Percentiles rank a stretch among this genome's conserved stretches.
These are phyloP conservation scores for Shiraia bambusicola DNA, from an alignment of 2,329 filamentous ascomycete genomes.

Conservation along the genomic window DNA sequence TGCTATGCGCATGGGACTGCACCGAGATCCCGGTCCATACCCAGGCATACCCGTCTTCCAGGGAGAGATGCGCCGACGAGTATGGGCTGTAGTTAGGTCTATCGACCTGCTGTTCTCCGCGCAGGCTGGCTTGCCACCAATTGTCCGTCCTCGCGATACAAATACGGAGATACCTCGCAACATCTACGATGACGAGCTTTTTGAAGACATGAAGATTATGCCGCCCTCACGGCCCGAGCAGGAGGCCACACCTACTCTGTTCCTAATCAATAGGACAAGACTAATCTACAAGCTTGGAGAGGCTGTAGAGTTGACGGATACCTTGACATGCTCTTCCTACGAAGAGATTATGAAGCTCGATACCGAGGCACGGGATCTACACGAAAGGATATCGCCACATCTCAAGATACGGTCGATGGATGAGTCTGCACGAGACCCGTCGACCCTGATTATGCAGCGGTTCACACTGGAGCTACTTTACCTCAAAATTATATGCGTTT, in stretches of 20 bases:
- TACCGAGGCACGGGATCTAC: conserved; percentile 56
- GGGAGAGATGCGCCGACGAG: conserved; percentile 68
- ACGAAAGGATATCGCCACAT: conserved; percentile 73
- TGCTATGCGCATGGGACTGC: conserved; percentile 74
- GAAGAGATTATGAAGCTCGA: conserved; percentile 64
- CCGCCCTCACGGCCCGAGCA: conserved; percentile 67
- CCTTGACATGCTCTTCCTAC: conserved; percentile 61
- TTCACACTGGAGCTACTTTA: conserved; percentile 84
- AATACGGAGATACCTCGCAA: conserved; percentile 76
- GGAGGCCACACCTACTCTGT: conserved; percentile 74
- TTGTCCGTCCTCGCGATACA: conserved; percentile 73
- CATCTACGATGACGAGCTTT: conserved; percentile 78
- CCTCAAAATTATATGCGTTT: conserved; percentile 82
- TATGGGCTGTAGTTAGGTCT: conserved; percentile 69
- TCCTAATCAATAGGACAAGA: conserved; percentile 73
- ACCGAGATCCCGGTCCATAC: conserved; percentile 75
- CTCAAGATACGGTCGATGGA: conserved; percentile 74
- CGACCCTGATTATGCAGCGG: conserved; percentile 72
- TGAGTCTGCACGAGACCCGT: conserved; percentile 69
- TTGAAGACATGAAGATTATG: conserved; percentile 65
- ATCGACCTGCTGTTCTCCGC: conserved; percentile 77
- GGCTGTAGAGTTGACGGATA: conserved; percentile 68
- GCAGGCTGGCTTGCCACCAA: conserved; percentile 61
- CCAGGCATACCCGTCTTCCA: conserved; percentile 71
- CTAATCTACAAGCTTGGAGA: conserved; percentile 69